A percentile compares a stretch with the other conserved stretches of the same genome.
phyloP scores from a whole-genome alignment of 257 asterid species.

The Forsythia viridissima region DNA sequence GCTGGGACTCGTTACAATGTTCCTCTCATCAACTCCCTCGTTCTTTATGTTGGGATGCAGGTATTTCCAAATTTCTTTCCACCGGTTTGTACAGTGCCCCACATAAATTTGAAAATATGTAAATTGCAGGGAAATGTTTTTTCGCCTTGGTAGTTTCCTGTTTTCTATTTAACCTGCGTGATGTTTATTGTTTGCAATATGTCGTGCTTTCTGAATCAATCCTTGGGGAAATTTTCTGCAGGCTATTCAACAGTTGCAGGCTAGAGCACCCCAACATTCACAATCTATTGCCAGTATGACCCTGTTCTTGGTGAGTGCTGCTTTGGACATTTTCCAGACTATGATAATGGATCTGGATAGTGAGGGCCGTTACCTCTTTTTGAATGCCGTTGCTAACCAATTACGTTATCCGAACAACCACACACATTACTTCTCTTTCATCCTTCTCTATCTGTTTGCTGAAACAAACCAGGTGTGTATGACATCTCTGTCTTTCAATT shows the following conservation, averaged over 20 bases:
- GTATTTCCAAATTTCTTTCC: slow-evolving; percentile 31
- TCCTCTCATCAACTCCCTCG: slow-evolving; percentile 90
- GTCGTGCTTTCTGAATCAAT: not conserved
- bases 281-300: slow-evolving; percentile 71
- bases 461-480: slow-evolving; percentile 76
- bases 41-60: slow-evolving; percentile 90
- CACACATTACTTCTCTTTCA: slow-evolving; percentile 92
- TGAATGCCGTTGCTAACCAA: slow-evolving; percentile 95
- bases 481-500: not conserved
- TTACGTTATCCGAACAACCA: slow-evolving; percentile 96
- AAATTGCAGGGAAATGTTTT: not conserved
- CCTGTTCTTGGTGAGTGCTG: slow-evolving; percentile 75
- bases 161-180: not conserved
- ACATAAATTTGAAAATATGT: not conserved
- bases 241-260: slow-evolving; percentile 90
- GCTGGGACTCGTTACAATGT: slow-evolving; percentile 93
- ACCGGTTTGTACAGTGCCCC: not conserved
- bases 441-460: slow-evolving; percentile 77
- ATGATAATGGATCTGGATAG: slow-evolving; percentile 83
- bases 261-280: slow-evolving; percentile 63
- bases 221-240: slow-evolving; percentile 24
- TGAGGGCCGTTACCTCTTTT: slow-evolving; percentile 93
- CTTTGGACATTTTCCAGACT: slow-evolving; percentile 81
- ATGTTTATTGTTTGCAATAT: not conserved
- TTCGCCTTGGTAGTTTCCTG: not conserved